Conservation (phyloP, 768 basidiomycete genomes). For the Russula emetica region DNA sequence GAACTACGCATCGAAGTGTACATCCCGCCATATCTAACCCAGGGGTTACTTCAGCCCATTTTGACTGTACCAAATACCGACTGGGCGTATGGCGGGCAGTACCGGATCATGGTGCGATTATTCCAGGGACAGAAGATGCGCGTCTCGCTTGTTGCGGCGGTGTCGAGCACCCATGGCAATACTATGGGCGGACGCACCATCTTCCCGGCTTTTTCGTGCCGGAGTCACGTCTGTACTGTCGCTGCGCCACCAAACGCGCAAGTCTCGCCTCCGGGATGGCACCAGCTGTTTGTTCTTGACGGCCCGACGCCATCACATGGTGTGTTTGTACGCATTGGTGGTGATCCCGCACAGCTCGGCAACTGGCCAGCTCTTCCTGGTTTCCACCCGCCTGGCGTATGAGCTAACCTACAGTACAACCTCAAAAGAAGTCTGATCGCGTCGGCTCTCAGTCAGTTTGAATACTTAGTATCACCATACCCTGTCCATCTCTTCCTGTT, state of each 20-base stretch:
- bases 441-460: neutral
- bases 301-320: constrained; percentile 76
- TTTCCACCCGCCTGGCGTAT: constrained; percentile 63
- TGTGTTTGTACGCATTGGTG: constrained; percentile 72
- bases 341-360: constrained; percentile 64
- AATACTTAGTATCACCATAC: neutral
- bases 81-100: constrained; percentile 56
- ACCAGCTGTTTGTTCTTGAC: constrained; percentile 70
- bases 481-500: neutral
- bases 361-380: constrained; percentile 71
- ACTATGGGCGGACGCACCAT: constrained; percentile 67
- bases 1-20: constrained; percentile 80
- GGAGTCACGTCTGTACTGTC: constrained; percentile 70
- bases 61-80: constrained; percentile 57
- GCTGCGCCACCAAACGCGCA: constrained; percentile 66
- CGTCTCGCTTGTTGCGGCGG: constrained; percentile 65
- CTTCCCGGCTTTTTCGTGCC: constrained; percentile 68
- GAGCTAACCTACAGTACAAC: neutral
- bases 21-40: constrained; percentile 78
- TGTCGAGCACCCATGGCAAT: constrained; percentile 75
- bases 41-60: constrained; percentile 56
- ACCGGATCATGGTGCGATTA: constrained; percentile 47
- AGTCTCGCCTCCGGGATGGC: constrained; percentile 73
- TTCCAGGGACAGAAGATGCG: constrained; percentile 47
- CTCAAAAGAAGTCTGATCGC: neutral